These are phyloP conservation scores for Cucumis hystrix DNA, from an alignment of 306 rosid genomes.

Conservation along the genomic window DNA sequence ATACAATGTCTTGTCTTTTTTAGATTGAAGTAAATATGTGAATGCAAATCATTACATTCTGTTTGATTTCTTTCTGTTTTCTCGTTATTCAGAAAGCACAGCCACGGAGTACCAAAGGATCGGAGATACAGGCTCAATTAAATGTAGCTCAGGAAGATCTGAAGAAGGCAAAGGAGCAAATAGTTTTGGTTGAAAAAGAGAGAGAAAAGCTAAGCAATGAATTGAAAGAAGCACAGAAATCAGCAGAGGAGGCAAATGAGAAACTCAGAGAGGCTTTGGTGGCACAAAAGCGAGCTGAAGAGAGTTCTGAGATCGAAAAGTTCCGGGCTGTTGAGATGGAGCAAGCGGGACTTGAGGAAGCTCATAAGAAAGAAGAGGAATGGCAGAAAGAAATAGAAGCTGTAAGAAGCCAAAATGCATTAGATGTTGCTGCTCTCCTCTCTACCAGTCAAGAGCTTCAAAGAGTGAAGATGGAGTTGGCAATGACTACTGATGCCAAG, in stretches of 20 bases:
- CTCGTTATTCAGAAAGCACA: conserved; percentile 42
- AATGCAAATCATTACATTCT: background rate
- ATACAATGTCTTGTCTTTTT: background rate
- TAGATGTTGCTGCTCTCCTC: conserved; percentile 70
- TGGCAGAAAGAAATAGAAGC: conserved; percentile 74
- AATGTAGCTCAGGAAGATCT: conserved; percentile 70
- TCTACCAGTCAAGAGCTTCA: conserved; percentile 81
- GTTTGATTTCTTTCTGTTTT: background rate
- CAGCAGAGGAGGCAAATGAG: conserved; percentile 70
- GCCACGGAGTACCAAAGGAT: conserved; percentile 47
- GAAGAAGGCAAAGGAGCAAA: conserved; percentile 75
- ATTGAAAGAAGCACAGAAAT: conserved; percentile 68
- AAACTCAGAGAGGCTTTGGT: conserved; percentile 74
- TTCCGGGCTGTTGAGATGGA: conserved; percentile 91
- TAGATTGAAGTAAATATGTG: background rate
- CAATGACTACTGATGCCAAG: conserved; percentile 79
- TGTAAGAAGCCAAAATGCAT: conserved; percentile 74
- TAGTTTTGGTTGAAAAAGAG: conserved; percentile 57
- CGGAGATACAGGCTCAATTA: conserved; percentile 59
- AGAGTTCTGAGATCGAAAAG: conserved; percentile 84
- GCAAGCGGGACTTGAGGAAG: conserved; percentile 84
- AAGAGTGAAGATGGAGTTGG: conserved; percentile 58
- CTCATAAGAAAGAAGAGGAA: conserved; percentile 73
- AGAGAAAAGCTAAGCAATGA: conserved; percentile 52
- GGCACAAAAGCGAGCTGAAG: conserved; percentile 85